phyloP scores from a whole-genome alignment of 495 filamentous ascomycete genomes.

The Neurospora tetrasperma region DNA sequence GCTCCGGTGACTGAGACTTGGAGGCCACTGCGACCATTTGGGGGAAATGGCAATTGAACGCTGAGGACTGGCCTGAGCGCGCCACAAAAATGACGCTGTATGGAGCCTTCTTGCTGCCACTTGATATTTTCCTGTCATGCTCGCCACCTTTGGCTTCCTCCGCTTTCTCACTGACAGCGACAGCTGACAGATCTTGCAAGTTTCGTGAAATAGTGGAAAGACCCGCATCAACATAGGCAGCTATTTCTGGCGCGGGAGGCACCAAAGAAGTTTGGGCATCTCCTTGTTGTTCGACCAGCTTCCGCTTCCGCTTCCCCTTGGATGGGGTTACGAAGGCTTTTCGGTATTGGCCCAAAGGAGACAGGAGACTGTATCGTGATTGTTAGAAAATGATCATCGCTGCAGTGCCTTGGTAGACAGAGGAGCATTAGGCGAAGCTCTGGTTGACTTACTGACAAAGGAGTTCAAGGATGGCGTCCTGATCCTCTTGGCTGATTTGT shows the following conservation, averaged over 20 bases:
- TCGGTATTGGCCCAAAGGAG: slow-evolving; percentile 46
- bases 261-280: slow-evolving; percentile 3
- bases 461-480: slow-evolving; percentile 45
- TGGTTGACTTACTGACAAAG: slow-evolving; percentile 40
- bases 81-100: slow-evolving; percentile 41
- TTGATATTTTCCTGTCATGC: not conserved
- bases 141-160: not conserved
- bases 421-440: not conserved
- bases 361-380: slow-evolving; percentile 36
- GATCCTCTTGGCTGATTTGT: slow-evolving; percentile 33
- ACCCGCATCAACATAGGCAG: slow-evolving; percentile 46
- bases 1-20: slow-evolving; percentile 22
- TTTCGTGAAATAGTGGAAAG: slow-evolving; percentile 45
- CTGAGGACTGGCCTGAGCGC: slow-evolving; percentile 37
- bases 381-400: not conserved
- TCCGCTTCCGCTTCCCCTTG: slow-evolving; percentile 42
- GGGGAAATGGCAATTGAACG: slow-evolving; percentile 50
- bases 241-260: slow-evolving; percentile 37
- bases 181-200: slow-evolving; percentile 35
- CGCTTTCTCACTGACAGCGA: not conserved
- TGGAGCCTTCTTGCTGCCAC: slow-evolving; percentile 1
- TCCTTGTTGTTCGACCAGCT: slow-evolving; percentile 12
- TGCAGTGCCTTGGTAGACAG: not conserved
- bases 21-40: slow-evolving; percentile 44
- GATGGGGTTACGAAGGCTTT: slow-evolving; percentile 35